Evolutionary conservation across 83 land plant species (phyloP), one percentile per base, ranked within the genome.

Genomic region (Picea engelmannii): DNA sequence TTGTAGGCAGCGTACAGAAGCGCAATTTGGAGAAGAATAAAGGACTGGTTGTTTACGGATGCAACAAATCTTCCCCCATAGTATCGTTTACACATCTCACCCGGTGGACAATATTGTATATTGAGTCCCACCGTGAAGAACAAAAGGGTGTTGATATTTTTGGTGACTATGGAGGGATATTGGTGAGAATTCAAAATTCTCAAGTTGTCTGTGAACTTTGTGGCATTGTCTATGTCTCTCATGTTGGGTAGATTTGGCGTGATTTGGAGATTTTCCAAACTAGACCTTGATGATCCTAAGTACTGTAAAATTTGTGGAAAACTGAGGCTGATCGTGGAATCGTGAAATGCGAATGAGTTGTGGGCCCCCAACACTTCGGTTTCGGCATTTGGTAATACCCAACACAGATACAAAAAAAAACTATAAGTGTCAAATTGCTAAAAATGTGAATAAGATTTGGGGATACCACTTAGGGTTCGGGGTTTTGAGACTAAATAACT

Each of bases 1-100:
- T 55, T 24, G 67, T 83, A 85, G 58, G 82, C 42, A 1, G 82
- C 80, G 73, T 90, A 84, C 13, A 90, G 79, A 38, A 83, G 35
- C 0, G 82, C 63, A 4, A 25, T 66, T 5, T 77, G 78, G n/a
- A 91, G 95, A 5, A 81, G 80, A 38, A 83, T 66, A 35, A 92
- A 90, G 5, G 92, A 86, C 49, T 86, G 87, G 78, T 90, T 92
- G 86, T 92, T 92, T 78, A 92, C 88, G 12, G 91, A 85, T 35
- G 87, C 90, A 12, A 61, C 44, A 62, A 88, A 83, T 23, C 79
- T 78, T 76, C 81, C 83, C 4, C 85, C 85, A 18, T n/a, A n/a
- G n/a, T n/a, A n/a, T n/a, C n/a, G n/a, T n/a, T n/a, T n/a, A n/a
- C n/a, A n/a, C n/a, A n/a, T 81, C 69, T 82, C n/a, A 1, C 79